Conservation (phyloP, 495 filamentous ascomycete species). For the Sporormia fimetaria region DNA sequence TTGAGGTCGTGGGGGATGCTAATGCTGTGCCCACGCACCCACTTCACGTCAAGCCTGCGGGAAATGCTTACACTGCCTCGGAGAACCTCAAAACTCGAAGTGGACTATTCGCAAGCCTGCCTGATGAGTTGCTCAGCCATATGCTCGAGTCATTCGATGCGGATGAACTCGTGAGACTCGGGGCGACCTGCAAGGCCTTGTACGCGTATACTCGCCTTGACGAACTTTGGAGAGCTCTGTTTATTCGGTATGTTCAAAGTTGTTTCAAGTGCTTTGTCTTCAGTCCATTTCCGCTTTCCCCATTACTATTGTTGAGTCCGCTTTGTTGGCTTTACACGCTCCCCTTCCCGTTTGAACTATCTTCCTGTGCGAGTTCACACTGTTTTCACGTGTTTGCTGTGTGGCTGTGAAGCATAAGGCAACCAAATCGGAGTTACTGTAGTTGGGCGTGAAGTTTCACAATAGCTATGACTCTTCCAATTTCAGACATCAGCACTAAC, state of each 20-base stretch:
- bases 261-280: background rate
- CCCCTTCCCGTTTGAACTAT: no score
- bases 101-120: constrained; percentile 54
- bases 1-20: no score
- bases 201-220: constrained; percentile 79
- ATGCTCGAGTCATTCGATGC: constrained; percentile 67
- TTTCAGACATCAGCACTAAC: constrained; percentile 4
- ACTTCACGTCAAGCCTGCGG: constrained; percentile 72
- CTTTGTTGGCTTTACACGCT: background rate
- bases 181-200: constrained; percentile 76
- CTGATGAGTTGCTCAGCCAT: constrained; percentile 72
- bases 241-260: constrained; percentile 60
- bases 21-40: constrained; percentile 57
- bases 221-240: constrained; percentile 83
- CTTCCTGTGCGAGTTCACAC: no score
- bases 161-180: constrained; percentile 49
- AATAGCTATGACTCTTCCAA: no score
- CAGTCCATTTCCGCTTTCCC: background rate
- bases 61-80: constrained; percentile 64
- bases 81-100: constrained; percentile 51
- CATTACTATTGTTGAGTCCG: no score
- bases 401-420: no score
- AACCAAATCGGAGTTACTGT: no score
- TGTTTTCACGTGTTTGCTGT: no score
- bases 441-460: no score